Conservation (phyloP, 495 filamentous ascomycete species). For the Corynascus novoguineensis region DNA sequence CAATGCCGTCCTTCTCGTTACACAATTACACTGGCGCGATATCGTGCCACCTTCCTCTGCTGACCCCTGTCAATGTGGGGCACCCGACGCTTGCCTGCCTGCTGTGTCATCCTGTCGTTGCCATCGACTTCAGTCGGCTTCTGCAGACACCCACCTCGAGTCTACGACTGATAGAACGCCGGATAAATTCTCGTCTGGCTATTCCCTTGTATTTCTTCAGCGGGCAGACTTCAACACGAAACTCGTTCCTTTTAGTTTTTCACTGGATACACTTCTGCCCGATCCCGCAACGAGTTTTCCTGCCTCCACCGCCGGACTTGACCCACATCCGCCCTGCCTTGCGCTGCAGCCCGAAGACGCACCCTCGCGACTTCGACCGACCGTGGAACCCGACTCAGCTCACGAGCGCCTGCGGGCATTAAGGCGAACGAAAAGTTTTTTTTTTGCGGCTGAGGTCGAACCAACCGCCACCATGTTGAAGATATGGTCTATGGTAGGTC, state of each 20-base stretch:
- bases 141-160: neutral
- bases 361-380: neutral
- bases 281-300: neutral
- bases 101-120: neutral
- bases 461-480: constrained; percentile 77
- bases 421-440: neutral
- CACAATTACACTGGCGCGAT: too few relatives aligned
- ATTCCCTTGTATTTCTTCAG: neutral
- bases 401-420: neutral
- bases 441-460: neutral
- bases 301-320: neutral
- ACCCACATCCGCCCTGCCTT: neutral
- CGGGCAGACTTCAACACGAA: neutral
- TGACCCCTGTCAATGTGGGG: neutral
- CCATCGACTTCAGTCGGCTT: constrained; percentile 1
- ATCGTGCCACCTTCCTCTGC: too few relatives aligned
- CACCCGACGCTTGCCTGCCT: constrained; percentile 10
- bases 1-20: too few relatives aligned
- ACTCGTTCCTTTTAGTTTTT: neutral
- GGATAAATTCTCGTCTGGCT: neutral
- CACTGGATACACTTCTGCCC: neutral
- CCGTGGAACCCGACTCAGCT: neutral
- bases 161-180: neutral
- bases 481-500: constrained; percentile 95
- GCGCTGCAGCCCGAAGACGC: constrained; percentile 1